Evolutionary conservation across 257 asterid species (phyloP).

Genomic region (Plantago elongata): DNA sequence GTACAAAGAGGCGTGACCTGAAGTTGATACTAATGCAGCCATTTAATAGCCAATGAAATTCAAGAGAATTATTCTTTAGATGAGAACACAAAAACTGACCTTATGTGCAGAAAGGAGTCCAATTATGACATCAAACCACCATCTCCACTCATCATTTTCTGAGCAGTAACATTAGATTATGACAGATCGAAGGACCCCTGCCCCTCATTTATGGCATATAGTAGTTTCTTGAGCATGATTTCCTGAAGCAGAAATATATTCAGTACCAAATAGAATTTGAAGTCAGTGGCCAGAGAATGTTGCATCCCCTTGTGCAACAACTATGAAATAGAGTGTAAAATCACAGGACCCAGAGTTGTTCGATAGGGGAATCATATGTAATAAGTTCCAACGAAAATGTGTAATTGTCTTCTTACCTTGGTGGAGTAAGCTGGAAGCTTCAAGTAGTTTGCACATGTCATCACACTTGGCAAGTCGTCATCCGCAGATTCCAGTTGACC

Average conservation of each 20-base stretch:
- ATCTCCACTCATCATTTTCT: conserved; percentile 22
- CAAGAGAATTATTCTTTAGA: too few species aligned
- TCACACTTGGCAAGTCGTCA: conserved; percentile 92
- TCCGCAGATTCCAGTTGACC: conserved; percentile 79
- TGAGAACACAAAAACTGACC: conserved; percentile 23
- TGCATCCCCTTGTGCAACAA: too few species aligned
- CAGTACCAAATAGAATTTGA: neutral
- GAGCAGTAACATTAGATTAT: conserved; percentile 26
- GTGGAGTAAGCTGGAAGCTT: conserved; percentile 97
- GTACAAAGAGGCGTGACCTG: too few species aligned
- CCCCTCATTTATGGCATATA: conserved; percentile 88
- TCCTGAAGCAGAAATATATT: conserved; percentile 40
- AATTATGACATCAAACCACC: conserved; percentile 18
- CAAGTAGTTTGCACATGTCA: conserved; percentile 98
- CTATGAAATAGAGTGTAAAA: too few species aligned
- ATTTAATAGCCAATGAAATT: too few species aligned
- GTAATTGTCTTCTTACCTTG: conserved; percentile 44
- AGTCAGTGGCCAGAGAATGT: too few species aligned
- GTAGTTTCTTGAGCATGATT: conserved; percentile 79
- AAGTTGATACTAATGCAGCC: too few species aligned
- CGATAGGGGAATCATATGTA: too few species aligned
- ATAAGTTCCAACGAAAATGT: too few species aligned
- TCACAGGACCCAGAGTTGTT: too few species aligned
- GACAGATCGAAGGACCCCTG: conserved; percentile 96
- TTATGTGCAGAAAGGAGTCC: conserved; percentile 15